Evolutionary conservation across 306 rosid species (phyloP).

Genomic region (Benincasa hispida): DNA sequence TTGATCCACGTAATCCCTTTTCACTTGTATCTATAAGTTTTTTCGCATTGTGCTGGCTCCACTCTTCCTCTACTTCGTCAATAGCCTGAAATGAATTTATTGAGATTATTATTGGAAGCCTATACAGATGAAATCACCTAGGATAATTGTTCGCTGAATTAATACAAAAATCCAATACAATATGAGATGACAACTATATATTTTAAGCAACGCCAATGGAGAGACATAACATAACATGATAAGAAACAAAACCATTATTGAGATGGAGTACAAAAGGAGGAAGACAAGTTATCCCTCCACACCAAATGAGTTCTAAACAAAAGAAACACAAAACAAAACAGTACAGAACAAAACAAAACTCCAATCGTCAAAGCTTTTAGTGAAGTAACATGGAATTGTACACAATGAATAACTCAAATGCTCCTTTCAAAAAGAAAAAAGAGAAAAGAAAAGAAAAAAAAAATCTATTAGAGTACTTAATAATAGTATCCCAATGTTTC

Average conservation of each 20-base stretch:
- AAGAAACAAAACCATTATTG: not conserved
- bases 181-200: not conserved
- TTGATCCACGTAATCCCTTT: constrained; percentile 70
- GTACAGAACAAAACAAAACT: not conserved
- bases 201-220: not conserved
- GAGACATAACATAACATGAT: not conserved
- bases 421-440: not conserved
- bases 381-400: not conserved
- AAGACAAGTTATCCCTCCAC: not conserved
- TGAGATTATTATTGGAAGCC: not conserved
- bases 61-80: constrained; percentile 86
- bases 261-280: not conserved
- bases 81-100: constrained; percentile 46
- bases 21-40: constrained; percentile 66
- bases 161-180: not conserved
- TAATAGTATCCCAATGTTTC: not conserved
- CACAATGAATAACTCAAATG: not conserved
- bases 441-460: too few relatives aligned
- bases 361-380: not conserved
- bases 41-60: constrained; percentile 92
- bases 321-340: too few relatives aligned
- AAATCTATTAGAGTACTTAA: too few relatives aligned
- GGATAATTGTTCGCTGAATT: not conserved
- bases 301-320: not conserved
- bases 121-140: not conserved